Evolutionary conservation across 176 grass and related monocot genomes (phyloP), one percentile per base, ranked within the genome.

Genomic region (Tillandsia fasciculata): DNA sequence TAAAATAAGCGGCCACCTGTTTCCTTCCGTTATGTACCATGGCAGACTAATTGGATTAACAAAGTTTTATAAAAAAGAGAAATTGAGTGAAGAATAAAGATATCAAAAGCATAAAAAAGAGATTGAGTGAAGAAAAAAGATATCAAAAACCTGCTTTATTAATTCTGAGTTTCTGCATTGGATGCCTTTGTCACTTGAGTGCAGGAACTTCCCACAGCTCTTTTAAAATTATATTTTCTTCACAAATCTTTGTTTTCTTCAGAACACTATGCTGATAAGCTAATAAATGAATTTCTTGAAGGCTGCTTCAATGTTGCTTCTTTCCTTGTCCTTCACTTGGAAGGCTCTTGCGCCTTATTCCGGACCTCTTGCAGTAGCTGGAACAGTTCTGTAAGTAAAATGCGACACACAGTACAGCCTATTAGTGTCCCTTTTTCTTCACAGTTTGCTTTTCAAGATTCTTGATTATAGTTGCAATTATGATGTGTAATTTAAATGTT

Each of bases 261-360:
- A 9, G 10, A 18, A 15, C 56, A 18, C 3, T 61, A 61, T 18
- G 15, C 10, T 61, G 17, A 15, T 61, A 61, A 61, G 8, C 15
- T 61, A 61, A 61, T 42, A 42, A 42, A 42, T 42, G 33, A 42
- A 42, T 42, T 69, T 69, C 51, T 29, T 85, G 77, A 77, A 99
- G 95, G 90, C 82, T 78, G 77, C 80, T 64, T 93, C 95, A 12
- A 99, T 99, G 95, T 71, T 99, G 72, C 80, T 99, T 17, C 66
- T 99, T 69, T 85, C 95, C 2, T 70, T 99, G 77, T 99, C 90
- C 71, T 87, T 89, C 78, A 83, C 87, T 47, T 99, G 95, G 95
- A 90, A 86, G 65, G 84, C 80, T 57, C 81, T 99, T 76, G 77
- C 90, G 68, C 89, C 90, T 82, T 99, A 99, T 88, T 75, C 95